phyloP scores from a whole-genome alignment of 345 rosid species.

The Aegle marmelos region DNA sequence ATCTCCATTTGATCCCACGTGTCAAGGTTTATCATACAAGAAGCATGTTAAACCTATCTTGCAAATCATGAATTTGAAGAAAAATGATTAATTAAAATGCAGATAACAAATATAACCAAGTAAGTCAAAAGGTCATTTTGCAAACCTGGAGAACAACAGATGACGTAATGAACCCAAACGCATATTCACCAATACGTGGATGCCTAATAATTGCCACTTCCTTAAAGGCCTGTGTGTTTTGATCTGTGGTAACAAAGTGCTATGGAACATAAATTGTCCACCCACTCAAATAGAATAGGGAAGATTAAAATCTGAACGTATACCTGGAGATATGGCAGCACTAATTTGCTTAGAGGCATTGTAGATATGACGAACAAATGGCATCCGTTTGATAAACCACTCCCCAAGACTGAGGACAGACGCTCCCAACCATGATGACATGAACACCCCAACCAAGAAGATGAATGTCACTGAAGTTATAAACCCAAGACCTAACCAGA shows the following conservation, averaged over 20 bases:
- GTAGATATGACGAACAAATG: slow-evolving; percentile 94
- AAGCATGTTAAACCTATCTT: neutral
- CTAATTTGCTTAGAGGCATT: slow-evolving; percentile 98
- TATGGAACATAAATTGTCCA: neutral
- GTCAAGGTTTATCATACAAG: neutral
- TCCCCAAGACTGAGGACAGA: slow-evolving; percentile 92
- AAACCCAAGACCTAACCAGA: slow-evolving; percentile 83
- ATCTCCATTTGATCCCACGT: neutral
- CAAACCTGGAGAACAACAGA: slow-evolving; percentile 80
- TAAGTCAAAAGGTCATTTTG: slow-evolving; percentile 10
- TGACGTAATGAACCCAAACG: slow-evolving; percentile 96
- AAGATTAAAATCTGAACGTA: slow-evolving; percentile 11
- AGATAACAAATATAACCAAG: neutral
- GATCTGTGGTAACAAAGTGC: slow-evolving; percentile 54
- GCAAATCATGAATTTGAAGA: neutral
- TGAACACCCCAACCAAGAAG: slow-evolving; percentile 96
- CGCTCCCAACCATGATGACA: slow-evolving; percentile 99
- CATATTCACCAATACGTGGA: slow-evolving; percentile 98
- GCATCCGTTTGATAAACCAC: slow-evolving; percentile 99
- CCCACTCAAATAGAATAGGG: slow-evolving; percentile 3
- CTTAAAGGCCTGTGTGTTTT: slow-evolving; percentile 91
- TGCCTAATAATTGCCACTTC: slow-evolving; percentile 98
- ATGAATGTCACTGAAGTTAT: slow-evolving; percentile 88
- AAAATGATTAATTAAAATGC: neutral
- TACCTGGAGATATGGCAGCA: slow-evolving; percentile 97